Base-by-base conservation (phyloP, 2,329 filamentous ascomycete genomes). In the Xylariaceae sp. region DNA sequence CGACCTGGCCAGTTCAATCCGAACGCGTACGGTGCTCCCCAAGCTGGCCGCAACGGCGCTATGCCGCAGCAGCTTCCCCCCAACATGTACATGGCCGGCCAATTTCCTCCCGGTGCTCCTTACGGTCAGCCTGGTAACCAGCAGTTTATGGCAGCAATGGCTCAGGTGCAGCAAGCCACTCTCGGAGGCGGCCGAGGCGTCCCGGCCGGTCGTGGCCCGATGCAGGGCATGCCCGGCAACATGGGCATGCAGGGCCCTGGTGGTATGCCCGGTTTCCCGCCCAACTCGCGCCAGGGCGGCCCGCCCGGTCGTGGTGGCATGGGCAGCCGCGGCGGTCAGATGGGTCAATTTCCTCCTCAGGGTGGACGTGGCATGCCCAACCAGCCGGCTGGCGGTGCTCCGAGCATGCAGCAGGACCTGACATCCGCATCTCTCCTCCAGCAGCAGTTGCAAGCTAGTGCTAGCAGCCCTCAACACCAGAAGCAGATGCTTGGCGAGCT, bases 401-500 rank as follows among this genome's bases (percentile, higher is more conserved):
- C 58, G 9, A 51, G 34, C 45, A 45, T 46, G 43, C 41, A 38
- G 43, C 44, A 45, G 27, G 63, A 67, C 33, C 48, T 65, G 40
- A 64, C 57, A 49, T 61, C 56, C 39, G 47, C 53, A 31, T 56
- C 60, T 22, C 53, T 73, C 32, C 62, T 80, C 39, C 73, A 79
- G 59, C 53, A 65, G 21, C 77, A 81, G 61, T 67, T 83, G 28
- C 61, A 68, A 42, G 51, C 58, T 22, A 69, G 70, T 31, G 51
- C 57, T 34, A 48, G 42, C 42, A 66, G 65, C 52, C 74, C 82
- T 24, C 72, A 74, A 31, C 86, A 94, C 68, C 92, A 96, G 75
- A 98, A 98, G 80, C 92, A 98, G 75, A 86, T 96, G 64, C 80
- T 98, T 35, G 92, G 92, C 61, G 92, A 98, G 70, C 81, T 87